Percentiles rank a stretch among this genome's conserved stretches.
Evolutionary conservation across 768 basidiomycete genomes (phyloP).

Genomic region (Pleurotus tuoliensis): DNA sequence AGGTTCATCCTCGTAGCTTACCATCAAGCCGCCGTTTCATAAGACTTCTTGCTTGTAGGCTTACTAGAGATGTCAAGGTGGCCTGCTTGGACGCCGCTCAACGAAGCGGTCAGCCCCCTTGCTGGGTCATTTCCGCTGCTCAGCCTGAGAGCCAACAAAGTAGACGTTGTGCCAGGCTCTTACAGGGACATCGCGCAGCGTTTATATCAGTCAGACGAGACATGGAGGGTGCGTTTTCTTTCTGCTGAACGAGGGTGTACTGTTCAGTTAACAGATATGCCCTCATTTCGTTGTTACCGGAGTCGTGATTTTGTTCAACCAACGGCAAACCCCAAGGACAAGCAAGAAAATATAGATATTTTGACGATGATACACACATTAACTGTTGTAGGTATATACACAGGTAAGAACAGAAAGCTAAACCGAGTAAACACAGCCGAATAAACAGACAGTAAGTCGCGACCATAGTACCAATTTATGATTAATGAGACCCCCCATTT

Average conservation of each 20-base stretch:
- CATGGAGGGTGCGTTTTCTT: slow-evolving; percentile 67
- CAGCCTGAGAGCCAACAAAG: slow-evolving; percentile 74
- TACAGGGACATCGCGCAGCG: slow-evolving; percentile 60
- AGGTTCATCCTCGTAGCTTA: background rate
- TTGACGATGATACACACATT: background rate
- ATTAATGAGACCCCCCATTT: background rate
- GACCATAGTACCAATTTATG: background rate
- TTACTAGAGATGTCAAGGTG: slow-evolving; percentile 85
- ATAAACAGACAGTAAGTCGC: background rate
- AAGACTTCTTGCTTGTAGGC: slow-evolving; percentile 36
- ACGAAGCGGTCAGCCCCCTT: slow-evolving; percentile 67
- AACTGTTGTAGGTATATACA: background rate
- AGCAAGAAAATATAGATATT: background rate
- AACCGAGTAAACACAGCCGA: background rate
- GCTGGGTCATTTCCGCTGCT: slow-evolving; percentile 62
- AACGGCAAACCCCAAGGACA: background rate
- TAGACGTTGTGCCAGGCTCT: slow-evolving; percentile 88
- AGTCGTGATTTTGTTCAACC: background rate
- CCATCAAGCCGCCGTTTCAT: background rate
- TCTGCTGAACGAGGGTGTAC: too few species aligned
- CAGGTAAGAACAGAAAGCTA: background rate
- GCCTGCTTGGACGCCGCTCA: slow-evolving; percentile 78
- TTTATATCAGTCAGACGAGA: slow-evolving; percentile 59
- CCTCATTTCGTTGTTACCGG: background rate
- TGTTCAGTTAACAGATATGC: background rate